Conservation (phyloP, 2,329 filamentous ascomycete species). For the Davidsoniella australis region DNA sequence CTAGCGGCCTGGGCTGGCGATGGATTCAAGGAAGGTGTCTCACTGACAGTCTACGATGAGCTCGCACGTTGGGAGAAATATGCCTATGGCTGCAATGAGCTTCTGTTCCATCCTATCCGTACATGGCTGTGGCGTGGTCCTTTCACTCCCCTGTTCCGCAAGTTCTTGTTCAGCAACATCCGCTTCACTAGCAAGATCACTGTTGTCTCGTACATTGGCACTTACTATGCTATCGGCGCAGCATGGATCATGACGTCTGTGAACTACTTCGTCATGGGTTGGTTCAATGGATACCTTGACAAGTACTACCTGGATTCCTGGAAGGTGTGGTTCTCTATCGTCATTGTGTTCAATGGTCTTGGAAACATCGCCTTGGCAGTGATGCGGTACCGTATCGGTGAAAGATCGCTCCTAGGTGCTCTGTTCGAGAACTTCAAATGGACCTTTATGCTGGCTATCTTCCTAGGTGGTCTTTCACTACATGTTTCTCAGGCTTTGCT, state of each 20-base stretch:
- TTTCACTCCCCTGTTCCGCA: conserved; percentile 62
- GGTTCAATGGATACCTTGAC: conserved; percentile 58
- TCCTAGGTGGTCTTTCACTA: conserved; percentile 65
- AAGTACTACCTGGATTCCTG: conserved; percentile 67
- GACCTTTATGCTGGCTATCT: conserved; percentile 58
- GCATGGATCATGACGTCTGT: conserved; percentile 56
- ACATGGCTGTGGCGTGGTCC: conserved; percentile 59
- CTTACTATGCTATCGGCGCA: conserved; percentile 63
- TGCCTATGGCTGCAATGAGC: conserved; percentile 68
- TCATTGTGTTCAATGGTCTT: conserved; percentile 60
- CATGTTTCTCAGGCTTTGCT: conserved; percentile 68
- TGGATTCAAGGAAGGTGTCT: conserved; percentile 73
- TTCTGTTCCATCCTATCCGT: conserved; percentile 62
- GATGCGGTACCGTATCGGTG: conserved; percentile 55
- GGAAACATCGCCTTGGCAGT: conserved; percentile 56
- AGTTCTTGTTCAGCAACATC: conserved; percentile 57
- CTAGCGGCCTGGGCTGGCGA: conserved; percentile 56
- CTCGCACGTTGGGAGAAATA: conserved; percentile 77
- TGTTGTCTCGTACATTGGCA: conserved; percentile 61
- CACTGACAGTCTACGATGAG: conserved; percentile 70
- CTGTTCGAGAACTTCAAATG: conserved; percentile 54
- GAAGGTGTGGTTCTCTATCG: conserved; percentile 66
- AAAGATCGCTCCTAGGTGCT: conserved; percentile 39
- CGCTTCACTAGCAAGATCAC: conserved; percentile 61
- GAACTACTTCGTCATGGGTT: conserved; percentile 64